Base-by-base conservation (phyloP, 2,329 filamentous ascomycete species). In the Zalaria sp. region DNA sequence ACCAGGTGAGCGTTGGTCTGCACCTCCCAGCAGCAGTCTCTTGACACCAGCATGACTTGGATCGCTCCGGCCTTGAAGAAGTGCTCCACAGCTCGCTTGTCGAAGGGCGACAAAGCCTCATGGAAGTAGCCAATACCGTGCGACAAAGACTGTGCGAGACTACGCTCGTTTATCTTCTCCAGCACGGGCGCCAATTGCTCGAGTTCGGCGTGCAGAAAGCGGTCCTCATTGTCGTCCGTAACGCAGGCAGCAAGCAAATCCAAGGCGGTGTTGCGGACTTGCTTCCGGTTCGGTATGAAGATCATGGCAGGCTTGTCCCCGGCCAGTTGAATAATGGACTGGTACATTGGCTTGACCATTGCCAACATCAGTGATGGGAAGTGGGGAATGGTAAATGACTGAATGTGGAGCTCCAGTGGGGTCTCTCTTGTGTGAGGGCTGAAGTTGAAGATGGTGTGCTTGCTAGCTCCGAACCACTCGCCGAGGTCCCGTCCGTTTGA, bases 371-470 rank as follows among this genome's bases (percentile, higher is more conserved):
- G 73, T 7, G 91, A 96, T 3, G 91, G 93, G 66, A 94, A 95
- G 58, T 98, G 93, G 37, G 93, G 87, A 46, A 94, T 93, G 27
- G 81, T 84, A 65, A 91, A 98, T 1, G 88, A 89, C 62, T 98
- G 91, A 38, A 98, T 82, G 58, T 95, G 87, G 43, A 98, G 75
- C 59, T 96, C 89, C 28, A 98, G 68, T 25, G 89, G 88, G 11
- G 95, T 78, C 1, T 87, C 83, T 43, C 93, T 81, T 46, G 89
- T 80, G 55, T 89, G 82, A 2, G 91, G 91, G 53, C 86, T 94
- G 67, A 98, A 98, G 66, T 98, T 98, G 72, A 89, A 98, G 49
- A 94, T 94, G 38, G 91, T 93, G 59, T 98, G 91, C 68, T 95
- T 96, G 61, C 80, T 93, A 5, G 89, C 91, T 50, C 93, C 91